Evolutionary conservation across 495 filamentous ascomycete species (phyloP).

Genomic region (Umbilicaria muhlenbergii): DNA sequence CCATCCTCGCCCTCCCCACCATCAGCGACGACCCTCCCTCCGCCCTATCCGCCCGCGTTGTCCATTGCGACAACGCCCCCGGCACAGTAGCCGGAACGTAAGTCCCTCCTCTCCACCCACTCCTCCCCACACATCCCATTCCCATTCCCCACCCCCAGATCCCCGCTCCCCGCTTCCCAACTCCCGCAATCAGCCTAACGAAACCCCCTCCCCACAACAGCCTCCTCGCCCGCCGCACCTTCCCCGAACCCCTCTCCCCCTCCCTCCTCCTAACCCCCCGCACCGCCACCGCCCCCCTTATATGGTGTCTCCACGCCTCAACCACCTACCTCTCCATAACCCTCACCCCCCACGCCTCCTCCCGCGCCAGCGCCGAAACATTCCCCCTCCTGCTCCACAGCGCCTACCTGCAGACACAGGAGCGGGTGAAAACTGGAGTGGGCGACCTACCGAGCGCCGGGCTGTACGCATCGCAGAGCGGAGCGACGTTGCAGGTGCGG

Average conservation of each 20-base stretch:
- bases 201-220: neutral
- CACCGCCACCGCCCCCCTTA: neutral
- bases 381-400: neutral
- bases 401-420: neutral
- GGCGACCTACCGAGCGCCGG: constrained; percentile 1
- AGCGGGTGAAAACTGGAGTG: neutral
- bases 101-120: too few relatives aligned
- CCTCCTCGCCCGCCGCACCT: neutral
- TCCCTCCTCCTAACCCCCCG: neutral
- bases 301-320: neutral
- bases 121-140: too few relatives aligned
- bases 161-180: too few relatives aligned
- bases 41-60: too few relatives aligned
- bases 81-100: too few relatives aligned
- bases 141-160: too few relatives aligned
- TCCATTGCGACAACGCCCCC: too few relatives aligned
- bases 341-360: neutral
- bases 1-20: too few relatives aligned
- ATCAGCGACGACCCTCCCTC: too few relatives aligned
- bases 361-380: neutral
- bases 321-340: neutral
- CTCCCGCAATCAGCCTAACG: neutral
- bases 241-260: neutral
- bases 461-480: constrained; percentile 23
- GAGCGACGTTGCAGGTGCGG: constrained; percentile 13